Conservation (phyloP, 352 stramenopile species). For the Peronospora destructor region DNA sequence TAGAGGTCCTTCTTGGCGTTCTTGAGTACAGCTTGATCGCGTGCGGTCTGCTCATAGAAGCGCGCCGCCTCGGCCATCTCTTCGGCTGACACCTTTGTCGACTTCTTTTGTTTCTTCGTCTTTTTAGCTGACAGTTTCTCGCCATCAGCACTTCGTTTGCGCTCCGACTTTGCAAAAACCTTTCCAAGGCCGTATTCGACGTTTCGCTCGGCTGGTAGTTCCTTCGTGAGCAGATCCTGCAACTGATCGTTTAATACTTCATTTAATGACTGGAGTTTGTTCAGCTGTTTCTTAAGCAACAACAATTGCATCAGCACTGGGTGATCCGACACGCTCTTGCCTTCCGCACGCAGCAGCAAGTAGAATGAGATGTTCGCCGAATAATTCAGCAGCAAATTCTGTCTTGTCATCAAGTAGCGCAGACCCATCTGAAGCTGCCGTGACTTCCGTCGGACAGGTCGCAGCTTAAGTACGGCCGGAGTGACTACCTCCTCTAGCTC, state of each 20-base stretch:
- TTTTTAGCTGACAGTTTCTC: constrained; percentile 18
- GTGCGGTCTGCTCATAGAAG: constrained; percentile 70
- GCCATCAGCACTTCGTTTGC: constrained; percentile 24
- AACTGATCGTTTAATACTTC: constrained; percentile 52
- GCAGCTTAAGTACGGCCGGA: constrained; percentile 67
- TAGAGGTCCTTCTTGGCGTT: constrained; percentile 77
- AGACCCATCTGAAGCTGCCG: constrained; percentile 53
- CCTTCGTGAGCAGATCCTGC: constrained; percentile 57
- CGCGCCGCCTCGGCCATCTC: constrained; percentile 51
- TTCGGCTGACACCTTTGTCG: constrained; percentile 27
- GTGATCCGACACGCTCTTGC: constrained; percentile 73
- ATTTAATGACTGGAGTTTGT: constrained; percentile 49
- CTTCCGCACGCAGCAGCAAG: constrained; percentile 67
- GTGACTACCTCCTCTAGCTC: constrained; percentile 60
- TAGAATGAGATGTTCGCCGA: constrained; percentile 84
- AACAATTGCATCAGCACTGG: constrained; percentile 74
- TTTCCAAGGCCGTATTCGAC: constrained; percentile 60
- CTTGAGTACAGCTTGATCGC: constrained; percentile 44
- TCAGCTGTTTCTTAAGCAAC: constrained; percentile 69
- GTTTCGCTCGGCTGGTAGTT: constrained; percentile 44
- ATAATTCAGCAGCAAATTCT: constrained; percentile 84
- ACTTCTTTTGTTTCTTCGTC: constrained; percentile 48
- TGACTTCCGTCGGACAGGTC: constrained; percentile 49
- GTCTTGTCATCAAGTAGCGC: constrained; percentile 70
- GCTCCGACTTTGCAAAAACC: constrained; percentile 47